Base-by-base conservation (phyloP, 768 basidiomycete species). In the Suillus spraguei region DNA sequence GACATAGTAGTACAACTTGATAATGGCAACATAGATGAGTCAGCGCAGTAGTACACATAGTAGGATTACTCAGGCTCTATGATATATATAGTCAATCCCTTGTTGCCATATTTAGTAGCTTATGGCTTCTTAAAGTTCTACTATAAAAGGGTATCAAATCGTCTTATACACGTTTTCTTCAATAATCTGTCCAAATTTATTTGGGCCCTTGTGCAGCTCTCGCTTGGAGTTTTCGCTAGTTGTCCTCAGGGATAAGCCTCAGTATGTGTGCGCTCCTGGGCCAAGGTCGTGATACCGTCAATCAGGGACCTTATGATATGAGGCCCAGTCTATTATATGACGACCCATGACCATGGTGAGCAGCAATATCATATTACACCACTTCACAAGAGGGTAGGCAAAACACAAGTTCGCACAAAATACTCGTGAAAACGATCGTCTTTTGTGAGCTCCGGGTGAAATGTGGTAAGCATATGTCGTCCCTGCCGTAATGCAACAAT, bases 401-500 rank as follows among this genome's bases (percentile, higher is more conserved):
- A 64, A 10, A 95, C 91, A 69, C 91, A 94, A 69, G 88, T 83
- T 61, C 81, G 81, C 47, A 97, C 81, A 71, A 97, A 98, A 73
- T 92, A 97, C 64, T 97, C 91, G 74, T 97, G 96, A 71, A 98
- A 93, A 44, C 96, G 86, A 63, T 85, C 77, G 70, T 99, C 97
- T 62, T 83, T 81, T 28, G 93, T 95, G 52, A 99, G 80, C 74
- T 99, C 97, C 0, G 96, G 97, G 71, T 99, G 97, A 79, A 97
- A 98, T 0, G 90, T 93, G 5, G 95, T 95, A 35, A 95, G 82
- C 64, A 99, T 80, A 72, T 94, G 89, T 33, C 79, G 81, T 33
- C 96, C 96, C 71, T 97, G 93, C 4, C 89, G 86, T 20, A 95
- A 76, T 20, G 95, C 95, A 56, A 98, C 95, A 66, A 92, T 87